These are phyloP conservation scores for Lepidium campestre DNA, from an alignment of 441 rosid genomes.

Conservation along the genomic window DNA sequence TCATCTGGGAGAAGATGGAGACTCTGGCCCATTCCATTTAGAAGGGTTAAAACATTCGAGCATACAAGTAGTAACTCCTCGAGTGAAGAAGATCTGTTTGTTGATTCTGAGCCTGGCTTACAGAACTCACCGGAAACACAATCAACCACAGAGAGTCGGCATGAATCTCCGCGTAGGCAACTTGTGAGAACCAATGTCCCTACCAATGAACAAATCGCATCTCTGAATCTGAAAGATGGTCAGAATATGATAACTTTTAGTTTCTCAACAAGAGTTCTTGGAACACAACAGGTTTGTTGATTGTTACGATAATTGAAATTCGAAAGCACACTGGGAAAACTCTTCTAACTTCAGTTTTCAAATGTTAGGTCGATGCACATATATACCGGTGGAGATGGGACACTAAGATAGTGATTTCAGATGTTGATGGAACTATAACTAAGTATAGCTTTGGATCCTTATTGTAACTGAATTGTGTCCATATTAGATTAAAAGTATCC, in stretches of 20 bases:
- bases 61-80: constrained; percentile 57
- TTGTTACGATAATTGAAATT: constrained; percentile 1
- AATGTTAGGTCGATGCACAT: constrained; percentile 76
- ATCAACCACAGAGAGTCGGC: constrained; percentile 28
- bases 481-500: neutral
- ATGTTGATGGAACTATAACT: constrained; percentile 94
- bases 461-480: neutral
- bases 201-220: constrained; percentile 77
- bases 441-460: constrained; percentile 41
- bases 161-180: constrained; percentile 58
- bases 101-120: constrained; percentile 62
- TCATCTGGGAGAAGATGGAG: constrained; percentile 69
- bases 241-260: constrained; percentile 80
- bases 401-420: constrained; percentile 79
- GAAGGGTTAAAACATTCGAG: constrained; percentile 73
- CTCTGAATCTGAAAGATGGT: constrained; percentile 86
- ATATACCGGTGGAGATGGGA: constrained; percentile 92
- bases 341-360: constrained; percentile 12
- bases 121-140: constrained; percentile 31
- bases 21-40: constrained; percentile 78
- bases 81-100: constrained; percentile 62
- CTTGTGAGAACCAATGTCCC: constrained; percentile 73
- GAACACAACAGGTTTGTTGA: constrained; percentile 70
- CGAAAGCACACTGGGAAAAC: neutral
- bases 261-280: constrained; percentile 84